These are phyloP conservation scores for Avena sativa DNA, from an alignment of 176 grass and related monocot species.

Conservation along the genomic window DNA sequence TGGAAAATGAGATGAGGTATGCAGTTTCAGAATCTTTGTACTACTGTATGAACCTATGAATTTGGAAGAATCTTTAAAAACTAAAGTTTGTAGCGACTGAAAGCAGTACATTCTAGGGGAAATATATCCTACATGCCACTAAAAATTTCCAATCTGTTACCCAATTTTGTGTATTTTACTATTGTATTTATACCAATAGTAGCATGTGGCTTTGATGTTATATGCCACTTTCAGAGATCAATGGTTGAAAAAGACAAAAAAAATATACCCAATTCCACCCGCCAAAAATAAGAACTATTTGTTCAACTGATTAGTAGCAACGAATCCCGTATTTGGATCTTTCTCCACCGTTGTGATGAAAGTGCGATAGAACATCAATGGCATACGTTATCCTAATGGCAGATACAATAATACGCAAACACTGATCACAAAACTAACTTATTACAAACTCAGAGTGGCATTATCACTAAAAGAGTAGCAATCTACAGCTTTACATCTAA, in stretches of 20 bases:
- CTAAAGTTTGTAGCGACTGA: neutral
- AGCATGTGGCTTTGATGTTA: neutral
- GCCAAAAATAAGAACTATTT: neutral
- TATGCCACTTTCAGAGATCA: neutral
- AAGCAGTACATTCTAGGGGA: neutral
- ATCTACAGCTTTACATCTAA: slow-evolving; percentile 8
- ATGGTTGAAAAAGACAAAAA: neutral
- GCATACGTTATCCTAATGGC: neutral
- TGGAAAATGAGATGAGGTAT: neutral
- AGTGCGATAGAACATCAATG: neutral
- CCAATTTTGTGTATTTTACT: neutral
- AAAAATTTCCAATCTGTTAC: neutral
- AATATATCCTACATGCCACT: neutral
- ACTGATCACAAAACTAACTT: neutral
- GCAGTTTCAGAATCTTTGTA: neutral
- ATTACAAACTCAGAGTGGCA: neutral
- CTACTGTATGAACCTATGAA: neutral
- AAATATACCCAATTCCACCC: neutral
- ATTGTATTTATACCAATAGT: neutral
- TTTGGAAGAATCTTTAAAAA: neutral
- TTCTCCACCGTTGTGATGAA: neutral
- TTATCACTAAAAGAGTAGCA: neutral
- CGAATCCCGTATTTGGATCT: neutral
- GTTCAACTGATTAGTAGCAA: neutral
- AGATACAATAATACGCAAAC: neutral